Evolutionary conservation across 345 rosid species (phyloP).

Genomic region (Salix viminalis): DNA sequence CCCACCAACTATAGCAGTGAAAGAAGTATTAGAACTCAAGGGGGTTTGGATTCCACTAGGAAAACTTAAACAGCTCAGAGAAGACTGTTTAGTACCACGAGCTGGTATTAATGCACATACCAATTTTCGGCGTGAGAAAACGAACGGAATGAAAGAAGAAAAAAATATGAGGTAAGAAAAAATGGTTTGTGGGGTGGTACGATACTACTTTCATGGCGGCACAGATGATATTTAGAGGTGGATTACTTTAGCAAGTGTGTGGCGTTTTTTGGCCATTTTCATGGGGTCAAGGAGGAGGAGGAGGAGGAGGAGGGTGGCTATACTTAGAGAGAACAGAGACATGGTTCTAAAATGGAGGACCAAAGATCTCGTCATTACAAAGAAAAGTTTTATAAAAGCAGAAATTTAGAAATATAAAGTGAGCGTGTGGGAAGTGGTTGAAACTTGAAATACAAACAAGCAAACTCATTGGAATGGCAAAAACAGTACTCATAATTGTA

Average conservation of each 20-base stretch:
- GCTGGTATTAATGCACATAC: slow-evolving; percentile 45
- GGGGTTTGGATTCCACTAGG: slow-evolving; percentile 25
- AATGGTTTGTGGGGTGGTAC: not conserved
- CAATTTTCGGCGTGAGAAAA: slow-evolving; percentile 33
- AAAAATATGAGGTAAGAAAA: slow-evolving; percentile 1
- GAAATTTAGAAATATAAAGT: not conserved
- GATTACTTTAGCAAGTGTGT: not conserved
- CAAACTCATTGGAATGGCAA: too few relatives aligned
- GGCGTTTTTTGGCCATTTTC: not conserved
- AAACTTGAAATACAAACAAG: not conserved
- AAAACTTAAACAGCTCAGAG: slow-evolving; percentile 51
- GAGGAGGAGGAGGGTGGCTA: not conserved
- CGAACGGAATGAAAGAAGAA: slow-evolving; percentile 8
- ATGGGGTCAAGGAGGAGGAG: not conserved
- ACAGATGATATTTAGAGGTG: not conserved
- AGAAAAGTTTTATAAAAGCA: not conserved
- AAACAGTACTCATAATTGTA: too few relatives aligned
- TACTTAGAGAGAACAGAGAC: not conserved
- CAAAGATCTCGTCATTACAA: slow-evolving; percentile 12
- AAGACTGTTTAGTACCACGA: not conserved
- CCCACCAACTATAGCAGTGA: slow-evolving; percentile 56
- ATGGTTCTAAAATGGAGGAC: slow-evolving; percentile 20
- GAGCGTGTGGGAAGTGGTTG: not conserved
- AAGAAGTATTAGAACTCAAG: not conserved
- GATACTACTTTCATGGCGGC: slow-evolving; percentile 14